Evolutionary conservation across 2,329 filamentous ascomycete genomes (phyloP), one percentile per base, ranked within the genome.

Genomic region (Phoma herbarum): DNA sequence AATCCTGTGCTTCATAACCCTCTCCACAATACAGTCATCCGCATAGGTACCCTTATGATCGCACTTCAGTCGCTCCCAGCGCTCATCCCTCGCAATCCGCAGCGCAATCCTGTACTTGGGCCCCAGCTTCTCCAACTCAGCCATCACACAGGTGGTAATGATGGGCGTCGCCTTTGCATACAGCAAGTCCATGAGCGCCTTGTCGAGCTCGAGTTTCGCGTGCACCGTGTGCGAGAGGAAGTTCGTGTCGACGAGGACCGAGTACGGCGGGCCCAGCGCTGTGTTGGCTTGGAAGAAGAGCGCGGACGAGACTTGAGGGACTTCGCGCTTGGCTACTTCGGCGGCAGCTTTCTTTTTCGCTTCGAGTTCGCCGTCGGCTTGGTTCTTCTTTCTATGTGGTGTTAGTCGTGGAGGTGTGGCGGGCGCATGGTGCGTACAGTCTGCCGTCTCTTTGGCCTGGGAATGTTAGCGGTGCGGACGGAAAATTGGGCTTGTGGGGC

Each of bases 111-210:
- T 83, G 80, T 97, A 99, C 75, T 95, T 95, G 3, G 73, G 72
- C 11, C 94, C 93, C 10, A 97, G 84, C 76, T 96, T 96, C 75
- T 97, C 93, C 64, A 97, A 79, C 77, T 97, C 93, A 54, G 88
- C 89, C 85, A 93, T 67, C 89, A 88, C 80, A 90, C 73, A 76
- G 10, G 87, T 86, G 2, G 93, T 97, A 66, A 98, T 93, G 64
- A 95, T 90, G 18, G 93, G 92, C 22, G 88, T 92, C 76, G 91
- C 95, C 71, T 96, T 96, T 18, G 94, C 94, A 76, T 93, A 96
- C 4, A 99, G 84, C 52, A 91, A 90, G 77, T 97, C 93, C 92
- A 97, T 97, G 82, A 97, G 91, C 3, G 90, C 88, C 60, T 94
- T 89, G 20, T 96, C 84, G 12, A 98, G 82, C 31, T 93, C 92